Evolutionary conservation across 805 yeast species (phyloP).

Genomic region (Metschnikowia shivogae): DNA sequence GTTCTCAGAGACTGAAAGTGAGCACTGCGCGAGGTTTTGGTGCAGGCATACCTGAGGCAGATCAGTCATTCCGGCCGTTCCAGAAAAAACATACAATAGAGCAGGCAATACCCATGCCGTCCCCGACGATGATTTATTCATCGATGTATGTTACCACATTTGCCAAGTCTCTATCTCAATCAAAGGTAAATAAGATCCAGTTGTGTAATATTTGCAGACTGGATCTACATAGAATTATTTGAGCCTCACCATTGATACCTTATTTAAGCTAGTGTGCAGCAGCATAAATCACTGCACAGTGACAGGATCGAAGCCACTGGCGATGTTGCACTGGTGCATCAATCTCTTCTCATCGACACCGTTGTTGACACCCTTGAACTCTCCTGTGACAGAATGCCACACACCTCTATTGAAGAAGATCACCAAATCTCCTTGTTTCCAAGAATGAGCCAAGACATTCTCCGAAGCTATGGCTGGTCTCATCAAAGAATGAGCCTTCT

Average conservation of each 20-base stretch:
- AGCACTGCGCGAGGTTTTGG: neutral
- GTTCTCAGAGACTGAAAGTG: neutral
- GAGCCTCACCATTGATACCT: too few species aligned
- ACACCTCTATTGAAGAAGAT: conserved; percentile 87
- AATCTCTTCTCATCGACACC: conserved; percentile 71
- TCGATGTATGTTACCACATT: too few species aligned
- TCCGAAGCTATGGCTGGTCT: conserved; percentile 79
- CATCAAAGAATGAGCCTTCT: conserved; percentile 69
- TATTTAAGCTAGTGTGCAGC: too few species aligned
- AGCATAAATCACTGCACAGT: conserved; percentile 3
- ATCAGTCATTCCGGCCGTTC: neutral
- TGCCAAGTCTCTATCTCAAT: too few species aligned
- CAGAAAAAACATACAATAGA: too few species aligned
- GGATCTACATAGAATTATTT: too few species aligned
- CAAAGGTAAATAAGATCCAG: too few species aligned
- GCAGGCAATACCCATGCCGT: too few species aligned
- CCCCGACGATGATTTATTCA: too few species aligned
- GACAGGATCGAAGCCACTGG: conserved; percentile 68
- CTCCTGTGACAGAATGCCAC: conserved; percentile 91
- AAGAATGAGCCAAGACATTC: conserved; percentile 72
- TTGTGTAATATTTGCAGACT: too few species aligned
- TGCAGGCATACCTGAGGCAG: neutral
- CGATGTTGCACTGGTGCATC: conserved; percentile 94
- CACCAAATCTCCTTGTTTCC: conserved; percentile 82
- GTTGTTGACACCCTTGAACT: conserved; percentile 47